These are phyloP conservation scores for Aegilops umbellulata DNA, from an alignment of 176 grass and related monocot species.

Conservation along the genomic window DNA sequence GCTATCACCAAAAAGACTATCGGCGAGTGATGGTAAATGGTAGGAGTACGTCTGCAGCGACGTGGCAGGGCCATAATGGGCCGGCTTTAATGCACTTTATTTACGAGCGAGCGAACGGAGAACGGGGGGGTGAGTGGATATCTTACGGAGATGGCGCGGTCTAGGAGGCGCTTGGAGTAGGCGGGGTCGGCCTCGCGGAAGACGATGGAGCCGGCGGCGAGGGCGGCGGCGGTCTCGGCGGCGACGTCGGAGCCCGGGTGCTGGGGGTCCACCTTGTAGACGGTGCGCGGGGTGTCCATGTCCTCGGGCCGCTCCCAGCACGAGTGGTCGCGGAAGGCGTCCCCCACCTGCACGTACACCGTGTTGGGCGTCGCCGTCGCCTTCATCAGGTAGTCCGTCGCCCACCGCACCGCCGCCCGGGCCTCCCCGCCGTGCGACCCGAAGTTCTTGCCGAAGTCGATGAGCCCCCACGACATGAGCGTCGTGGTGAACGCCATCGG, in stretches of 20 bases:
- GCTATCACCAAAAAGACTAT: no score
- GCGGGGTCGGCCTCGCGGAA: slow-evolving; percentile 61
- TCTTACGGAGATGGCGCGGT: slow-evolving; percentile 58
- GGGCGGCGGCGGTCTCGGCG: slow-evolving; percentile 79
- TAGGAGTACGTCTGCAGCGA: no score
- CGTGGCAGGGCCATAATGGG: neutral
- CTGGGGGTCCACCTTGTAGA: slow-evolving; percentile 61
- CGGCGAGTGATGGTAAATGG: no score
- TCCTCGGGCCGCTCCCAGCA: slow-evolving; percentile 96
- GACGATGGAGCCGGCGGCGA: slow-evolving; percentile 77
- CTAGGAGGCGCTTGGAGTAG: slow-evolving; percentile 63
- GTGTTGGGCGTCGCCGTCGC: slow-evolving; percentile 45
- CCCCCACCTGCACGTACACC: slow-evolving; percentile 87
- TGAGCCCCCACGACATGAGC: slow-evolving; percentile 84
- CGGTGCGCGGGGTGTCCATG: slow-evolving; percentile 90
- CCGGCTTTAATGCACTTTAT: neutral
- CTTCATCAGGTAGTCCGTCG: slow-evolving; percentile 89
- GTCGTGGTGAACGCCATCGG: slow-evolving; percentile 95
- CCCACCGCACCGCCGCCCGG: slow-evolving; percentile 53
- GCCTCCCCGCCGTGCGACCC: slow-evolving; percentile 56
- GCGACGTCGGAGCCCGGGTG: slow-evolving; percentile 90
- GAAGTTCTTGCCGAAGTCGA: slow-evolving; percentile 73
- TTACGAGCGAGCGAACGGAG: neutral
- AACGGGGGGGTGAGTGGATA: no score
- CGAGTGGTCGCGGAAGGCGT: slow-evolving; percentile 69